These are phyloP conservation scores for Arthrobotrys musiformis DNA, from an alignment of 2,329 filamentous ascomycete species.

Conservation along the genomic window DNA sequence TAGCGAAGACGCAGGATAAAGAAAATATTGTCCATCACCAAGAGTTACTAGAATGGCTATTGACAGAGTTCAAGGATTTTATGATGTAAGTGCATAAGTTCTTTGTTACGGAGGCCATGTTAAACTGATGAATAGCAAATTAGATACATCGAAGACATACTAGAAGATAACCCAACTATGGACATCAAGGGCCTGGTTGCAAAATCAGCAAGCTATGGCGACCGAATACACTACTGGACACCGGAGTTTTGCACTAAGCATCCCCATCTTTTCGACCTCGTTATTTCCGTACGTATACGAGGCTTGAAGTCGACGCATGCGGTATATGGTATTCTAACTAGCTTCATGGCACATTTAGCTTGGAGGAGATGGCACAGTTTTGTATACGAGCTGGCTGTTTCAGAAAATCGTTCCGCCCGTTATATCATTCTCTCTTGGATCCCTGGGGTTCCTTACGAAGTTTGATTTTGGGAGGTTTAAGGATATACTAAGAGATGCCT, in stretches of 20 bases:
- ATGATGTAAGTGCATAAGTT: slow-evolving; percentile 70
- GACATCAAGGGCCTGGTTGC: slow-evolving; percentile 75
- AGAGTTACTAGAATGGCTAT: slow-evolving; percentile 81
- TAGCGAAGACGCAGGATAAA: slow-evolving; percentile 92
- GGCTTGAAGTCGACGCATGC: not conserved
- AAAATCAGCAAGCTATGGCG: slow-evolving; percentile 68
- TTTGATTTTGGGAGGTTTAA: slow-evolving; percentile 86
- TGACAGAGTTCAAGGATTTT: slow-evolving; percentile 78
- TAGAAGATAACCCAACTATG: slow-evolving; percentile 78
- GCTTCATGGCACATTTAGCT: slow-evolving; percentile 64
- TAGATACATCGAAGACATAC: slow-evolving; percentile 77
- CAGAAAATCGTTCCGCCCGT: slow-evolving; percentile 94
- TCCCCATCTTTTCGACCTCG: slow-evolving; percentile 92
- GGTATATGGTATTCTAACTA: not conserved
- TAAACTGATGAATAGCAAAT: slow-evolving; percentile 8
- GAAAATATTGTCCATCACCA: slow-evolving; percentile 80
- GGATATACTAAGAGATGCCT: slow-evolving; percentile 74
- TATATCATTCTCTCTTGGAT: slow-evolving; percentile 88
- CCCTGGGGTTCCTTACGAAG: slow-evolving; percentile 93
- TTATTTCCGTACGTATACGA: slow-evolving; percentile 72
- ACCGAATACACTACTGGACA: slow-evolving; percentile 83
- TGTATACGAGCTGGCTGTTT: slow-evolving; percentile 97
- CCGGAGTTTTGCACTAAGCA: slow-evolving; percentile 78
- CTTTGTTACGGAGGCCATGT: not conserved
- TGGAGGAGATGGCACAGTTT: slow-evolving; percentile 93